phyloP scores from a whole-genome alignment of 2,329 filamentous ascomycete genomes.

The Cladophialophora exuberans region DNA sequence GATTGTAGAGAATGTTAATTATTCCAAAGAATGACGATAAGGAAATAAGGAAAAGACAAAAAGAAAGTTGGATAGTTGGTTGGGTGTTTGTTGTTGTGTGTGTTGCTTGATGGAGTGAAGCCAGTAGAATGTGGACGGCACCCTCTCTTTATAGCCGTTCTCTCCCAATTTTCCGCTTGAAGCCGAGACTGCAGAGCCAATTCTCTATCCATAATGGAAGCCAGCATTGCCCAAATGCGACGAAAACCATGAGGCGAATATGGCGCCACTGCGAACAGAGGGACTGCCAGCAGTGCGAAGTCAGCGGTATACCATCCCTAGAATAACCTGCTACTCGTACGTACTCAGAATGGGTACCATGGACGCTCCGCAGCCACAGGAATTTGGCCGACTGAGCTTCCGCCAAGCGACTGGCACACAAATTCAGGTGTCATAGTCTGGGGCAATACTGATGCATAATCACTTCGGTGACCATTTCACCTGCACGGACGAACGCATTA shows the following conservation, averaged over 20 bases:
- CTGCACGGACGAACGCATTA: neutral
- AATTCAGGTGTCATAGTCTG: conserved; percentile 4
- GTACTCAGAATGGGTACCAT: neutral
- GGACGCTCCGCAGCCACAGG: neutral
- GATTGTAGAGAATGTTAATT: conserved; percentile 9
- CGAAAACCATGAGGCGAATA: neutral
- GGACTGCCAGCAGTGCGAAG: neutral
- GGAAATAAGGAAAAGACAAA: conserved; percentile 19
- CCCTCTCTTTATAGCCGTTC: conserved; percentile 6
- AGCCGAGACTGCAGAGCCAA: neutral
- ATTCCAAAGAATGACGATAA: conserved; percentile 8
- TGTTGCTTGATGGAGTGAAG: conserved; percentile 8
- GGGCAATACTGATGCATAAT: neutral
- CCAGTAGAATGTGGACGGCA: neutral
- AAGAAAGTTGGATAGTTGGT: conserved; percentile 7
- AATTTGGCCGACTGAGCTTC: conserved; percentile 2
- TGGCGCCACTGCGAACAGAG: neutral
- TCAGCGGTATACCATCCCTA: neutral
- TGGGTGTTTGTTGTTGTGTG: conserved; percentile 16
- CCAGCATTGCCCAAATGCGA: conserved; percentile 1
- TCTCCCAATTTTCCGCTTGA: neutral
- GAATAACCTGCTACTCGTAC: too few relatives aligned
- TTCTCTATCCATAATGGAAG: neutral
- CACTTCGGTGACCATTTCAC: conserved; percentile 3
- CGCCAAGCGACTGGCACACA: conserved; percentile 10